Conservation (phyloP, 2,329 filamentous ascomycete species). For the Ophiocordyceps robertsii region DNA sequence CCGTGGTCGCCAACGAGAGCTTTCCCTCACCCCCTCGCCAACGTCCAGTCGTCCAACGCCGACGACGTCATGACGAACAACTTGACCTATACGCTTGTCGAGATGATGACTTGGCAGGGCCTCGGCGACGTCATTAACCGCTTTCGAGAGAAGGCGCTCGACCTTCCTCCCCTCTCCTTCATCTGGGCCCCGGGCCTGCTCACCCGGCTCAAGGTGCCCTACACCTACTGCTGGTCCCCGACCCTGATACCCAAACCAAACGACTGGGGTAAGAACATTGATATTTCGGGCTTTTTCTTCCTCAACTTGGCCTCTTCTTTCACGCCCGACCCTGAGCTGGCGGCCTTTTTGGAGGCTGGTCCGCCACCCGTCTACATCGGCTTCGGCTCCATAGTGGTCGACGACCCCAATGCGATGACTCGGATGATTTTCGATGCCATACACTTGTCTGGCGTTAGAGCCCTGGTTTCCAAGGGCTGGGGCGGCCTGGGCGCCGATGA, state of each 20-base stretch:
- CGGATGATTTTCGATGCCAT: slow-evolving; percentile 60
- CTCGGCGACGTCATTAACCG: slow-evolving; percentile 83
- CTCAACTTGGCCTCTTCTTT: slow-evolving; percentile 54
- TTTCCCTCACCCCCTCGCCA: slow-evolving; percentile 77
- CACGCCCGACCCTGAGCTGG: slow-evolving; percentile 50
- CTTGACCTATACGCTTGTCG: slow-evolving; percentile 70
- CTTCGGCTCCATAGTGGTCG: slow-evolving; percentile 72
- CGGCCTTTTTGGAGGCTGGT: slow-evolving; percentile 51
- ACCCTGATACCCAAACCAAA: slow-evolving; percentile 65
- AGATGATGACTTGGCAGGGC: slow-evolving; percentile 90
- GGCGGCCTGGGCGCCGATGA: slow-evolving; percentile 66
- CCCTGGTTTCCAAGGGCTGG: slow-evolving; percentile 79
- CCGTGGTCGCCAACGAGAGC: slow-evolving; percentile 78
- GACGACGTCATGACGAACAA: slow-evolving; percentile 71
- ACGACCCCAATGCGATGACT: slow-evolving; percentile 60
- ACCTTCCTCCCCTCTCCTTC: slow-evolving; percentile 63
- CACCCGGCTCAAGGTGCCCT: slow-evolving; percentile 61
- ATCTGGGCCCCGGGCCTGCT: slow-evolving; percentile 76
- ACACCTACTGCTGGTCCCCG: slow-evolving; percentile 83
- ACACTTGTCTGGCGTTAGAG: slow-evolving; percentile 52
- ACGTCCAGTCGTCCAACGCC: slow-evolving; percentile 63
- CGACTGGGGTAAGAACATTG: slow-evolving; percentile 62
- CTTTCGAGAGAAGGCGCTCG: slow-evolving; percentile 62
- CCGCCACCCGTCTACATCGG: slow-evolving; percentile 70
- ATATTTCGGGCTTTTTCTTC: slow-evolving; percentile 66